Evolutionary conservation across 2,329 filamentous ascomycete genomes (phyloP).

Genomic region (Monilinia fructicola): DNA sequence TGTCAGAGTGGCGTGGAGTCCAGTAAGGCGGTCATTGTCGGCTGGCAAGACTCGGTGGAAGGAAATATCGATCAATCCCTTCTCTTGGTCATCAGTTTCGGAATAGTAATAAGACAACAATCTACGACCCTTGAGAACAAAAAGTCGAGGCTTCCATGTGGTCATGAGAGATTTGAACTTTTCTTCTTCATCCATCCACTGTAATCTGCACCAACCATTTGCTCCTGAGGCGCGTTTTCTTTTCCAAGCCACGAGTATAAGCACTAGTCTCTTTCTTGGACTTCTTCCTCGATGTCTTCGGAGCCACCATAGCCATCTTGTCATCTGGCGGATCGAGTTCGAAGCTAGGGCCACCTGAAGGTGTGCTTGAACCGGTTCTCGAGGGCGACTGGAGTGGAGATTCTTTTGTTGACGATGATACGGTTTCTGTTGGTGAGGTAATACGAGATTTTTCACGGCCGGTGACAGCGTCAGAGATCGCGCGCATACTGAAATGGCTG

Average conservation of each 20-base stretch:
- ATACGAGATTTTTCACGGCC: conserved; percentile 54
- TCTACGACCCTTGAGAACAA: conserved; percentile 86
- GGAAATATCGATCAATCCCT: conserved; percentile 95
- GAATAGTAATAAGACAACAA: conserved; percentile 97
- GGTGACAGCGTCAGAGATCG: conserved; percentile 75
- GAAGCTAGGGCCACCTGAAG: conserved; percentile 67
- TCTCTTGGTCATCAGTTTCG: conserved; percentile 87
- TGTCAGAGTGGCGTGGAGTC: conserved; percentile 87
- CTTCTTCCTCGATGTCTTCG: conserved; percentile 59
- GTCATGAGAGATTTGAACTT: conserved; percentile 92
- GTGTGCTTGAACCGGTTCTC: conserved; percentile 73
- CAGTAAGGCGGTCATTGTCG: conserved; percentile 85
- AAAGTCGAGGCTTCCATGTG: conserved; percentile 96
- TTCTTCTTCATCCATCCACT: conserved; percentile 99
- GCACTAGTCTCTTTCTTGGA: conserved; percentile 94
- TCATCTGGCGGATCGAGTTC: conserved; percentile 75
- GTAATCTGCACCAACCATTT: conserved; percentile 85
- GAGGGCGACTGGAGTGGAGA: conserved; percentile 63
- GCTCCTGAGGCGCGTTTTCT: conserved; percentile 78
- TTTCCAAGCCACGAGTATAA: conserved; percentile 81
- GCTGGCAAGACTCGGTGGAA: conserved; percentile 95
- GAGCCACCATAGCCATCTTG: conserved; percentile 53
- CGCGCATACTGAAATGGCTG: conserved; percentile 69
- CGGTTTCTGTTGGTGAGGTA: conserved; percentile 49
- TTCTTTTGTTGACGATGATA: conserved; percentile 48